A percentile compares a stretch with the other conserved stretches of the same genome.
Conservation (phyloP, 164 flowering plant genomes). For the Chimonanthus salicifolius region DNA sequence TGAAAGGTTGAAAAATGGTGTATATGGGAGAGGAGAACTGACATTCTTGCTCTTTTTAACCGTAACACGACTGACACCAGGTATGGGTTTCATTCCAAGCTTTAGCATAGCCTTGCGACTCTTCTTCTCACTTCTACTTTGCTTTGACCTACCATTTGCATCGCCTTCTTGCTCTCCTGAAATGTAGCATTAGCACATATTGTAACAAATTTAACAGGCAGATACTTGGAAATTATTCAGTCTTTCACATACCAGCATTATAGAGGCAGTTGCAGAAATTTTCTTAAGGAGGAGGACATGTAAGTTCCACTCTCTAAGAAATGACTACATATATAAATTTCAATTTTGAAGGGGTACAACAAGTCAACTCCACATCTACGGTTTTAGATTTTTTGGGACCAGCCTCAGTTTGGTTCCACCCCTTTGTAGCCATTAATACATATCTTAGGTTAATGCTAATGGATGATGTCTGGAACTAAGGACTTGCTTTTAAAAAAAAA, state of each 20-base stretch:
- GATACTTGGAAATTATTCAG: not conserved
- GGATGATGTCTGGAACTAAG: too few relatives aligned
- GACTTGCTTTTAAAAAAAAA: too few relatives aligned
- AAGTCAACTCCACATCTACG: too few relatives aligned
- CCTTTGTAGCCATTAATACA: too few relatives aligned
- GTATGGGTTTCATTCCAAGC: constrained; percentile 36
- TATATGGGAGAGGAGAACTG: not conserved
- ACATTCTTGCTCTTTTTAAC: constrained; percentile 36
- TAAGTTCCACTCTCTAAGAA: too few relatives aligned
- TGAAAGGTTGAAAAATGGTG: not conserved
- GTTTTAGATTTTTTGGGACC: too few relatives aligned
- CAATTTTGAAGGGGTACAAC: not conserved
- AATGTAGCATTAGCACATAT: not conserved
- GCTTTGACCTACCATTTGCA: constrained; percentile 33
- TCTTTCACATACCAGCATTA: not conserved
- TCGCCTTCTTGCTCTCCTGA: constrained; percentile 24
- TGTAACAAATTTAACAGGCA: not conserved
- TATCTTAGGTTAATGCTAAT: too few relatives aligned
- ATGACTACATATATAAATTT: too few relatives aligned
- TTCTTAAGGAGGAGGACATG: too few relatives aligned
- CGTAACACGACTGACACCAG: constrained; percentile 33
- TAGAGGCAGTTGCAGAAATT: too few relatives aligned
- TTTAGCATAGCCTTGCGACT: constrained; percentile 38
- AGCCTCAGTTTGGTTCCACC: too few relatives aligned
- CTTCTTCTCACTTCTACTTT: constrained; percentile 34